phyloP scores from a whole-genome alignment of 2,329 filamentous ascomycete species.

The Penicillium olsonii region DNA sequence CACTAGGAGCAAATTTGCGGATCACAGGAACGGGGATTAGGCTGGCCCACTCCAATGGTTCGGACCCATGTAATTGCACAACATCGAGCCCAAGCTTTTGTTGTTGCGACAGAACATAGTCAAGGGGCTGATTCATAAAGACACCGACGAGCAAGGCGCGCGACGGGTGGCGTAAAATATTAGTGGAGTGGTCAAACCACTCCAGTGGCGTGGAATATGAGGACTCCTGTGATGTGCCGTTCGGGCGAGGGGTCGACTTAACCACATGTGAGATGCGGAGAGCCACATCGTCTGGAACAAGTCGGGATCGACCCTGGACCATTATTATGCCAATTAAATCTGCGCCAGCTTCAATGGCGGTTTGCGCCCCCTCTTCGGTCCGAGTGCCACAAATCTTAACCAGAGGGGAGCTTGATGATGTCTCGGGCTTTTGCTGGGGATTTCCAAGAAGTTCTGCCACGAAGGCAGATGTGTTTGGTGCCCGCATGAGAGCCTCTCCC shows the following conservation, averaged over 20 bases:
- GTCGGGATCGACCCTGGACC: slow-evolving; percentile 77
- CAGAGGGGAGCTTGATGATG: slow-evolving; percentile 52
- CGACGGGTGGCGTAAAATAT: slow-evolving; percentile 51
- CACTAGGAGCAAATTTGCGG: slow-evolving; percentile 75
- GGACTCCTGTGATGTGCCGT: slow-evolving; percentile 17
- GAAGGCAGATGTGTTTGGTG: slow-evolving; percentile 77
- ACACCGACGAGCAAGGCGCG: slow-evolving; percentile 86
- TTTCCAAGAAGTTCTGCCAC: slow-evolving; percentile 78
- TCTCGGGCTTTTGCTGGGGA: slow-evolving; percentile 27
- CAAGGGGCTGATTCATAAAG: slow-evolving; percentile 86
- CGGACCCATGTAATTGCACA: slow-evolving; percentile 88
- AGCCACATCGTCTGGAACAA: slow-evolving; percentile 76
- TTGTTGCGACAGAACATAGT: slow-evolving; percentile 78
- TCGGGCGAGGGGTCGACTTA: slow-evolving; percentile 51
- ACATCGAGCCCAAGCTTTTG: slow-evolving; percentile 76
- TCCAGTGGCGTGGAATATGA: slow-evolving; percentile 49
- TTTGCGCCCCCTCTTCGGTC: slow-evolving; percentile 74
- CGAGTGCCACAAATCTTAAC: slow-evolving; percentile 97
- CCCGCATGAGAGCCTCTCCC: slow-evolving; percentile 93
- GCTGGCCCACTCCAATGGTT: slow-evolving; percentile 87
- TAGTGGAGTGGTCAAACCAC: slow-evolving; percentile 67
- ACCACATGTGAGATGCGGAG: slow-evolving; percentile 77
- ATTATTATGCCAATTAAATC: slow-evolving; percentile 93
- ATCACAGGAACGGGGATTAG: slow-evolving; percentile 92
- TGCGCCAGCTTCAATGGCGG: slow-evolving; percentile 81